Evolutionary conservation across 306 rosid genomes (phyloP), one percentile per base, ranked within the genome.

Genomic region (Ammopiptanthus mongolicus): DNA sequence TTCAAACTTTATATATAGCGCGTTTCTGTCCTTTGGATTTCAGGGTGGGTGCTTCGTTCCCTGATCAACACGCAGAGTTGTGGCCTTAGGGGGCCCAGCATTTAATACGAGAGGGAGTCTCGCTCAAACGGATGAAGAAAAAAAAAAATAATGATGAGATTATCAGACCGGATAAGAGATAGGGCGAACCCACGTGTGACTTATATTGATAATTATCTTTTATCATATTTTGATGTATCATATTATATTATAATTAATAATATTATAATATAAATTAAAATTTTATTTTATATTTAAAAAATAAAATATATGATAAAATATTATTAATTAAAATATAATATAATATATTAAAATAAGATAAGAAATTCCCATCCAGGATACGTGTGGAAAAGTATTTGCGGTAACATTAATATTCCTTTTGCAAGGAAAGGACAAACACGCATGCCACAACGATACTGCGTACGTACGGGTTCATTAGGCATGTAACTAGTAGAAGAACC

Each of bases 181-280:
- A 17, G 59, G 74, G 74, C 55, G 59, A 65, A 76, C 8, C 74
- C 80, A 76, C 74, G 67, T 76, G 81, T 77, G 81, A 28, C 18
- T 7, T 22, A 41, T n/a, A n/a, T n/a, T n/a, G n/a, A n/a, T n/a
- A n/a, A n/a, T n/a, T n/a, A n/a, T n/a, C n/a, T n/a, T n/a, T n/a
- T n/a, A n/a, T n/a, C n/a, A n/a, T n/a, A n/a, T n/a, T n/a, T n/a
- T n/a, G n/a, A n/a, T n/a, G n/a, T n/a, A n/a, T n/a, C n/a, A n/a
- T n/a, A n/a, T n/a, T n/a, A n/a, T n/a, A n/a, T n/a, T n/a, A n/a
- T n/a, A n/a, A n/a, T n/a, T n/a, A n/a, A n/a, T n/a, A n/a, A n/a
- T n/a, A n/a, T n/a, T n/a, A n/a, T n/a, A n/a, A n/a, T n/a, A n/a
- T n/a, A n/a, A n/a, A n/a, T n/a, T n/a, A n/a, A n/a, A n/a, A n/a